Evolutionary conservation across 2,329 filamentous ascomycete species (phyloP).

Genomic region (Microsporum ferrugineum): DNA sequence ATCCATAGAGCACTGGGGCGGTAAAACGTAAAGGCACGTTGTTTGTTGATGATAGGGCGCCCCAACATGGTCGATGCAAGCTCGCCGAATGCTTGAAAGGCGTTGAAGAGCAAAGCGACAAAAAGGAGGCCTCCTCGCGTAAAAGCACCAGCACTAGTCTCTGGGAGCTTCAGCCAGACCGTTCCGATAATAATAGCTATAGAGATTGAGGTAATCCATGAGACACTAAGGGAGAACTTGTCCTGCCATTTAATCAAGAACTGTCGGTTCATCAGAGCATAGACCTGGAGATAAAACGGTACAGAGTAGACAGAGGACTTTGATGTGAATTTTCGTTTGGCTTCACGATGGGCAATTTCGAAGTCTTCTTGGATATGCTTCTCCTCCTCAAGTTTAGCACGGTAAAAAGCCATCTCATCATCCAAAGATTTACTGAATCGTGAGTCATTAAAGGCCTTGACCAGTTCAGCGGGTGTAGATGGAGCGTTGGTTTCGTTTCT

Average conservation of each 20-base stretch:
- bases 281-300: conserved; percentile 62
- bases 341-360: conserved; percentile 60
- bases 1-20: conserved; percentile 72
- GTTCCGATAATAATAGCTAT: conserved; percentile 69
- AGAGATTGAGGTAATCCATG: conserved; percentile 55
- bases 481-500: conserved; percentile 41
- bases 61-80: conserved; percentile 76
- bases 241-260: conserved; percentile 68
- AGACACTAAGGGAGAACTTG: conserved; percentile 58
- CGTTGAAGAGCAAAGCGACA: conserved; percentile 78
- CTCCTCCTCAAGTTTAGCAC: conserved; percentile 51
- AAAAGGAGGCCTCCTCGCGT: conserved; percentile 69
- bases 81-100: conserved; percentile 68
- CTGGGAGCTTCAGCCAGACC: conserved; percentile 65
- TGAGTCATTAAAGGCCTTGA: conserved; percentile 44
- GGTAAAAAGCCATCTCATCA: conserved; percentile 50
- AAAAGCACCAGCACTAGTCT: conserved; percentile 60
- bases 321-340: conserved; percentile 61
- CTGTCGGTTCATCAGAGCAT: conserved; percentile 55
- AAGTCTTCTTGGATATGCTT: conserved; percentile 64
- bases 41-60: conserved; percentile 86
- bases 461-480: conserved; percentile 60
- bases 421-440: conserved; percentile 34
- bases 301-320: conserved; percentile 70
- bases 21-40: conserved; percentile 73